Evolutionary conservation across 2,329 filamentous ascomycete species (phyloP), one percentile per base, ranked within the genome.

Genomic region (Scorias spongiosa): DNA sequence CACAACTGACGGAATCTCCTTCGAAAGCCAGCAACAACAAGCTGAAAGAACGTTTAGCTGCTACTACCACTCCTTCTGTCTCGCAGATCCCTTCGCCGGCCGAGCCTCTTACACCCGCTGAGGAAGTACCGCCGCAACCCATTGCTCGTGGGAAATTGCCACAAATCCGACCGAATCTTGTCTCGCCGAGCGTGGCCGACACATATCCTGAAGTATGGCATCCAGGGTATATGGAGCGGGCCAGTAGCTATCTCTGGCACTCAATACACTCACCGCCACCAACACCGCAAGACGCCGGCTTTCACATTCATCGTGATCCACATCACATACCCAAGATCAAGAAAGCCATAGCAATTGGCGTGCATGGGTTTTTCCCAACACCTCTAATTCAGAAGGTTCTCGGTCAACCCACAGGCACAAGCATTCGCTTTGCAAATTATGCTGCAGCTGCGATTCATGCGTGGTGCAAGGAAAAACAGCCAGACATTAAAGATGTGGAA

Each of bases 371-470:
- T 47, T 95, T 96, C 51, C 91, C 91, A 1, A 86, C 86, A 0
- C 77, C 82, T 0, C 76, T 93, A 37, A 72, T 98, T 30, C 81
- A 91, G n/a, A 83, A 81, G 15, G 83, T 98, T 52, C 80, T 96
- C 12, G 91, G 91, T 0, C 89, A 94, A 54, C 91, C 91, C 0
- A 98, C 88, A 0, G 91, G 91, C 5, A 98, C 91, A 1, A 96
- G 89, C 0, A 78, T 96, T 45, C 81, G 87, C 36, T 98, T 98
- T 58, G 86, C 88, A 9, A 89, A 84, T 49, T 81, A 89, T 56
- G 84, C 83, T 14, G 87, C 87, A 5, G 78, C 84, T 34, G 81
- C 85, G 1, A 89, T 98, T 53, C 76, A 81, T 46, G 74, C 80
- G 47, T 98, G 88, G 85, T 77, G 85, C 0, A 77, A 85, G 43